Evolutionary conservation across 495 filamentous ascomycete species (phyloP), one percentile per base, ranked within the genome.

Genomic region (Daldinia vernicosa): DNA sequence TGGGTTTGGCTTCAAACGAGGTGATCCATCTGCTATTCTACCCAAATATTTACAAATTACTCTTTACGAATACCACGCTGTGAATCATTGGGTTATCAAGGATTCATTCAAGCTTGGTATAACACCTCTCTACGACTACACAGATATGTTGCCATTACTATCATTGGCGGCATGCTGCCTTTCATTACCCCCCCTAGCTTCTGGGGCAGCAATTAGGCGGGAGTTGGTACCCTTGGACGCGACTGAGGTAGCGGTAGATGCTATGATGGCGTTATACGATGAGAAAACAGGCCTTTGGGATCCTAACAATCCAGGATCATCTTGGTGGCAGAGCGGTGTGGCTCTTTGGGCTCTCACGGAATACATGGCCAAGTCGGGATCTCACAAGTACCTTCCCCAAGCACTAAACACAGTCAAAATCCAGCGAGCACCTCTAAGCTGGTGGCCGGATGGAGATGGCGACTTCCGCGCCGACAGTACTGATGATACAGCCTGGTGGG

Each of bases 401-500:
- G 79, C 80, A 28, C 24, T 57, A 6, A 28, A 72, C 28, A 80
- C 78, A 9, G 78, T 84, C 54, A 37, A 79, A 0, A 60, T 63
- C 15, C 81, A 83, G 47, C 69, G 75, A 14, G 73, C 57, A 3
- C 77, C 79, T 2, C 52, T 83, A 5, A 15, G 47, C 0, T 79
- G 80, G 76, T 81, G 80, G 80, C 76, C 79, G 4, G 69, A 77
- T 28, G 80, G 78, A 1, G 76, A 65, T 27, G 81, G 81, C 7
- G 76, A 81, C 30, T 87, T 85, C 65, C 79, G 87, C 11, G 86
- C 85, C 50, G 83, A 85, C 32, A 86, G 81, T 47, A 90, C 90
- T 52, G 90, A 91, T 54, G 89, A 92, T 74, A 89, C 89, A 63
- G 87, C 79, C 3, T 91, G 89, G 89, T 92, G 89, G 89, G 88